A percentile compares a stretch with the other conserved stretches of the same genome.
Evolutionary conservation across 2,329 filamentous ascomycete species (phyloP).

Genomic region (Lachnellula occidentalis): DNA sequence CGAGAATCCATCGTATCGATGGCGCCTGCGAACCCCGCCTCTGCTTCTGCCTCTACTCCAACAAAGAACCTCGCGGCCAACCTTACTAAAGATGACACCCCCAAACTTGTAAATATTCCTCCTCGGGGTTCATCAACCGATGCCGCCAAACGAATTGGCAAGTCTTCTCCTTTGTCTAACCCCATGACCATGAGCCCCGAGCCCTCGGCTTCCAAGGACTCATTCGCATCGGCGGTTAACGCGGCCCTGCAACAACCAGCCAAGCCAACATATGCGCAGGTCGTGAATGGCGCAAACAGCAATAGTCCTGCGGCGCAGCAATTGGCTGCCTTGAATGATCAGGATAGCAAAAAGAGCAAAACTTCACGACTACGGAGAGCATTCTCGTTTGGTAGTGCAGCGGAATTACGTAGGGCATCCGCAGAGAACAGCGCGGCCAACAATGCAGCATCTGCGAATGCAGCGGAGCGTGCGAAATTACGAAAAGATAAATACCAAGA

Average conservation of each 20-base stretch:
- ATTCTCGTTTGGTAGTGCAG: conserved; percentile 94
- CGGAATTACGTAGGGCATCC: conserved; percentile 75
- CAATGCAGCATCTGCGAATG: conserved; percentile 19
- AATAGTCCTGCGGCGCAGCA: conserved; percentile 69
- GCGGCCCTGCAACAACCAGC: conserved; percentile 29
- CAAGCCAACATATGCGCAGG: conserved; percentile 28
- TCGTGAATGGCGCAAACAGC: conserved; percentile 31
- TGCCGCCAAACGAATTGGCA: conserved; percentile 57
- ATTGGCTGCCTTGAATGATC: conserved; percentile 80
- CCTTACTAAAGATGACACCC: conserved; percentile 48
- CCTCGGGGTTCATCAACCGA: conserved; percentile 55
- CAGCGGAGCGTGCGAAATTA: conserved; percentile 48
- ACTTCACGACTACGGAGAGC: conserved; percentile 80
- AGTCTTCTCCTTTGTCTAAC: conserved; percentile 69
- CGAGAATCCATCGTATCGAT: conserved; percentile 45
- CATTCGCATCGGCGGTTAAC: conserved; percentile 33
- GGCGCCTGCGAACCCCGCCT: conserved; percentile 37
- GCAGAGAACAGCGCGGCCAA: conserved; percentile 51
- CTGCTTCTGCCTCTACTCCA: conserved; percentile 32
- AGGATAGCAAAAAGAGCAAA: conserved; percentile 76
- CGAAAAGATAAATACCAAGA: conserved; percentile 56
- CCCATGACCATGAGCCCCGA: conserved; percentile 59
- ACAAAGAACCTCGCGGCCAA: conserved; percentile 32
- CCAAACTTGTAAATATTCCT: conserved; percentile 52
- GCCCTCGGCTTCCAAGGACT: conserved; percentile 38